Conservation (phyloP, 352 stramenopile genomes). For the Pythium brassicae region DNA sequence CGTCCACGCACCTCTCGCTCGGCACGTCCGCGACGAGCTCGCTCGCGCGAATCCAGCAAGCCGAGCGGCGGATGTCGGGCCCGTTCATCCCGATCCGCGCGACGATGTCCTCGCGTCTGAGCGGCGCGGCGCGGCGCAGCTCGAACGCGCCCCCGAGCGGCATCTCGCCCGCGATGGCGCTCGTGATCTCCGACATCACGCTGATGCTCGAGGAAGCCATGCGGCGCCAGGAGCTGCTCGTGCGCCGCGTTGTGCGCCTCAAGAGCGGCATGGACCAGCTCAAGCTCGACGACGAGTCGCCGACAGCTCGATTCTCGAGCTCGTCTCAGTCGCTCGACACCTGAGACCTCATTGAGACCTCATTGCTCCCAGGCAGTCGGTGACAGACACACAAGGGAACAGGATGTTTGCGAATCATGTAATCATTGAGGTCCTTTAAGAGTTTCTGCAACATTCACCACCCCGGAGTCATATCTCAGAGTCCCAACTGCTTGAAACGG, state of each 20-base stretch:
- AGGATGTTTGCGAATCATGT: too few species aligned
- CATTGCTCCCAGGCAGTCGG: too few species aligned
- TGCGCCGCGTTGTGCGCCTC: slow-evolving; percentile 31
- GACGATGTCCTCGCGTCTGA: slow-evolving; percentile 35
- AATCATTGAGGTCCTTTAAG: too few species aligned
- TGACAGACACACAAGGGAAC: too few species aligned
- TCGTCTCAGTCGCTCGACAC: neutral
- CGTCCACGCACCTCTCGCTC: slow-evolving; percentile 7
- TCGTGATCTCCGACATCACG: slow-evolving; percentile 37
- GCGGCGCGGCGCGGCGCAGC: slow-evolving; percentile 21
- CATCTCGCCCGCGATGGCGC: slow-evolving; percentile 33
- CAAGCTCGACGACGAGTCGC: neutral
- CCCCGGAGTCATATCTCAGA: too few species aligned
- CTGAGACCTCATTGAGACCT: neutral
- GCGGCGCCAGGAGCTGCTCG: slow-evolving; percentile 39
- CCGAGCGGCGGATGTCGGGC: slow-evolving; percentile 21
- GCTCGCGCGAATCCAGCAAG: slow-evolving; percentile 15
- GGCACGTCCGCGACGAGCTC: slow-evolving; percentile 6
- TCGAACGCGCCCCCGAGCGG: slow-evolving; percentile 12
- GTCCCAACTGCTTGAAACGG: too few species aligned
- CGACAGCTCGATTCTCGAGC: neutral
- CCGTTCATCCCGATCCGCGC: slow-evolving; percentile 19
- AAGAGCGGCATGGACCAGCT: slow-evolving; percentile 31
- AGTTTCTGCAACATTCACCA: too few species aligned
- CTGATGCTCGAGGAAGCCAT: slow-evolving; percentile 39